A percentile compares a stretch with the other conserved stretches of the same genome.
Conservation (phyloP, 371 early-diverging fungal genomes). For the Mortierella sp. region DNA sequence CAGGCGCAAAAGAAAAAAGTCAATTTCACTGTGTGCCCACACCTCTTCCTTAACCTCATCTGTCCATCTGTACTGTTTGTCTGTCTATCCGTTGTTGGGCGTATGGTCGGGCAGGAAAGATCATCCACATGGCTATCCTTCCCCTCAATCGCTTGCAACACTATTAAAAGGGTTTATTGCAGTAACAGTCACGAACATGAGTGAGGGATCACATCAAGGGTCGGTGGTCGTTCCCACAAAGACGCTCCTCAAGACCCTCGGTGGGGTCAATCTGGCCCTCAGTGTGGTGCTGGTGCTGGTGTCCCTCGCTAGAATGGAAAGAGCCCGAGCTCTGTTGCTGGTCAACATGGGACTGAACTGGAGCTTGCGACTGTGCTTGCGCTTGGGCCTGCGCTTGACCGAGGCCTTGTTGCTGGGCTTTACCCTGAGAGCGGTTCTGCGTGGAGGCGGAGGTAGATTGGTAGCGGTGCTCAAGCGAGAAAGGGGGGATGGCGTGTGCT, state of each 20-base stretch:
- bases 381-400: conserved; percentile 1
- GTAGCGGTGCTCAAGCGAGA: conserved; percentile 9
- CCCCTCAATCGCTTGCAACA: too few relatives aligned
- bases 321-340: conserved; percentile 1
- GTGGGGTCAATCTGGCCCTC: neutral
- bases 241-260: neutral
- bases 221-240: neutral
- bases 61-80: too few relatives aligned
- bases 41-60: neutral
- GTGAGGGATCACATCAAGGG: conserved; percentile 2
- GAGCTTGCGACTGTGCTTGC: conserved; percentile 3
- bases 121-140: too few relatives aligned
- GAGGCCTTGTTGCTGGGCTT: neutral
- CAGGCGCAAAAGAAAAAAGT: neutral
- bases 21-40: neutral
- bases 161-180: too few relatives aligned
- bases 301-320: neutral
- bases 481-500: conserved; percentile 44
- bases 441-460: conserved; percentile 12
- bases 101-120: too few relatives aligned
- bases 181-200: too few relatives aligned
- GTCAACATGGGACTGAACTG: neutral
- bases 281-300: neutral
- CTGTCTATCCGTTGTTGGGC: too few relatives aligned
- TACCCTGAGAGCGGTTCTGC: conserved; percentile 6